Conservation (phyloP, 352 stramenopile species). For the Phytophthora lateralis region DNA sequence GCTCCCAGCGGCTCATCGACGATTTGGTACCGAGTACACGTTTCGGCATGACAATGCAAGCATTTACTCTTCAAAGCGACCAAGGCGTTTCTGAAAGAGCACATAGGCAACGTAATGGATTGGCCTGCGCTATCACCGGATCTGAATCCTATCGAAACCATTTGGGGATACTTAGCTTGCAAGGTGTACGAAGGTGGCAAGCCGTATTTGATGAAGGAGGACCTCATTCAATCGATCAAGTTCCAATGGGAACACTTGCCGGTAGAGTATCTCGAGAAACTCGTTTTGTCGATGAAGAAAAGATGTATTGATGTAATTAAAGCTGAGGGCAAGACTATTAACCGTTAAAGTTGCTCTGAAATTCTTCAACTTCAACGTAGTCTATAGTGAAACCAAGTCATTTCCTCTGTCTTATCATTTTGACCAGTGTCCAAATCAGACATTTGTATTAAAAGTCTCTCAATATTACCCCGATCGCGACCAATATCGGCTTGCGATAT, state of each 20-base stretch:
- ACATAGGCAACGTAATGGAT: background rate
- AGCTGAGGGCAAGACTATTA: slow-evolving; percentile 6
- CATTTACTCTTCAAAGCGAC: slow-evolving; percentile 7
- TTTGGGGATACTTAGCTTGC: slow-evolving; percentile 6
- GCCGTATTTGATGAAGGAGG: slow-evolving; percentile 3
- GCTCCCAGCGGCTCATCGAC: slow-evolving; percentile 2
- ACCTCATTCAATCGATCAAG: slow-evolving; percentile 8
- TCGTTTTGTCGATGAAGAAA: slow-evolving; percentile 16
- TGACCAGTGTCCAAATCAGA: too few species aligned
- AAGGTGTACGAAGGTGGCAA: slow-evolving; percentile 9
- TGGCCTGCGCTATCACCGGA: slow-evolving; percentile 11
- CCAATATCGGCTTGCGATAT: too few species aligned
- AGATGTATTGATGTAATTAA: slow-evolving; percentile 15
- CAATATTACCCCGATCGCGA: too few species aligned
- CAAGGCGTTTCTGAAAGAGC: slow-evolving; percentile 6
- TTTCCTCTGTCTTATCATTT: too few species aligned
- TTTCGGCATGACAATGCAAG: slow-evolving; percentile 13
- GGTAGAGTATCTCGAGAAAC: slow-evolving; percentile 10
- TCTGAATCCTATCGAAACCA: slow-evolving; percentile 18
- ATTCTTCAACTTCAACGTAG: too few species aligned
- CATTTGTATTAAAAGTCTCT: too few species aligned
- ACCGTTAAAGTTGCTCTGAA: background rate
- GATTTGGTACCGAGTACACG: slow-evolving; percentile 8
- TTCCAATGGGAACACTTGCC: slow-evolving; percentile 3
- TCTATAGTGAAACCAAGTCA: too few species aligned